Conservation (phyloP, 306 rosid species). For the Cicer cuneatum region DNA sequence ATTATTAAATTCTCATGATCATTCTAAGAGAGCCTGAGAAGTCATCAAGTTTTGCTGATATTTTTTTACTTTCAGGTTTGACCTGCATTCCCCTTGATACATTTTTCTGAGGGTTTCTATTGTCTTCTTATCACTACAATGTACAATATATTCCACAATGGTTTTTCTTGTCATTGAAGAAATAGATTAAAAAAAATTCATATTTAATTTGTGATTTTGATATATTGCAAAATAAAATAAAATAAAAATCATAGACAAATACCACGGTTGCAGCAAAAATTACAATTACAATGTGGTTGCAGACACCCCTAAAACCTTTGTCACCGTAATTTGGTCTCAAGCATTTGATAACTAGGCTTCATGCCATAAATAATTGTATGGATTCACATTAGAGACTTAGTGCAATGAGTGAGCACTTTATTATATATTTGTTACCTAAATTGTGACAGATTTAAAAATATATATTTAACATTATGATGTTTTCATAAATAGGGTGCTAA, state of each 20-base stretch:
- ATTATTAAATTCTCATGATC: conserved; percentile 30
- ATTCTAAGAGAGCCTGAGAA: conserved; percentile 33
- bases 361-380: neutral
- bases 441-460: too few species aligned
- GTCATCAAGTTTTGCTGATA: conserved; percentile 8
- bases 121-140: neutral
- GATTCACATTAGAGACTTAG: neutral
- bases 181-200: neutral
- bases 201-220: neutral
- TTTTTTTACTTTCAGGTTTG: conserved; percentile 51
- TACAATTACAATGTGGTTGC: too few species aligned
- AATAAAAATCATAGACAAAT: neutral
- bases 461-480: too few species aligned
- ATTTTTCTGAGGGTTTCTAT: neutral
- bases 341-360: conserved; percentile 5
- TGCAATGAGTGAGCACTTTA: too few species aligned
- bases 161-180: neutral
- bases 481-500: too few species aligned
- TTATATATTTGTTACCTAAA: too few species aligned
- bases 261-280: too few species aligned
- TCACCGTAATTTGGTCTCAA: neutral
- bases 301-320: too few species aligned
- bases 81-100: conserved; percentile 11
- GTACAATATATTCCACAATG: neutral
- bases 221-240: too few species aligned